A percentile compares a stretch with the other conserved stretches of the same genome.
These are phyloP conservation scores for Fusarium secorum DNA, from an alignment of 2,329 filamentous ascomycete species.

Conservation along the genomic window DNA sequence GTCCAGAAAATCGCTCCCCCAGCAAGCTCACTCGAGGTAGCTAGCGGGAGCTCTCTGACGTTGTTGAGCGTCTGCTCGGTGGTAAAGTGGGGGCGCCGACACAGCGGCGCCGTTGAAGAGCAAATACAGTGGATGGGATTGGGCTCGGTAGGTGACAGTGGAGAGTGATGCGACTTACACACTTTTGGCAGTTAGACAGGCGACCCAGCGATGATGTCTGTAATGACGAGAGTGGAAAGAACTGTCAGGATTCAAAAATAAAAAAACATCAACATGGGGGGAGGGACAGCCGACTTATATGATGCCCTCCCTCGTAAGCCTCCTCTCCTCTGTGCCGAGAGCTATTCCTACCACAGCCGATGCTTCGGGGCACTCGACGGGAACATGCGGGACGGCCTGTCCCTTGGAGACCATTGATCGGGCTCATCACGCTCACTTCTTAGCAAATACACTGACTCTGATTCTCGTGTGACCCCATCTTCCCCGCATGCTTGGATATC, in stretches of 20 bases:
- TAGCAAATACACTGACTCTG: conserved; percentile 35
- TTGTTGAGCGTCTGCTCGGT: conserved; percentile 38
- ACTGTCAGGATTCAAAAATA: conserved; percentile 16
- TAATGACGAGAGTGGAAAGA: conserved; percentile 28
- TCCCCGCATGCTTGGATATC: conserved; percentile 40
- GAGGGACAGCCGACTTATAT: conserved; percentile 37
- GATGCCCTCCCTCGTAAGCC: conserved; percentile 5
- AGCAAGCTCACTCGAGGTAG: conserved; percentile 39
- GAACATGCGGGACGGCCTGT: conserved; percentile 45
- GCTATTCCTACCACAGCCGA: conserved; percentile 44
- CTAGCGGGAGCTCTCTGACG: conserved; percentile 37
- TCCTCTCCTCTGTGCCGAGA: conserved; percentile 44
- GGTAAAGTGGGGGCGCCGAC: conserved; percentile 39
- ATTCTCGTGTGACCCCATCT: conserved; percentile 42
- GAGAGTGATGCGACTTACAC: conserved; percentile 39
- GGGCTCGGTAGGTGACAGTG: conserved; percentile 33
- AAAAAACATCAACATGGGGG: conserved; percentile 17
- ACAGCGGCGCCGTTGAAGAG: conserved; percentile 25
- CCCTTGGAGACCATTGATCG: conserved; percentile 33
- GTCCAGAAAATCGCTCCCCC: conserved; percentile 25
- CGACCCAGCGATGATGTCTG: conserved; percentile 38
- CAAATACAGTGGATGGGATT: conserved; percentile 33
- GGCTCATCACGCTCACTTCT: conserved; percentile 20
- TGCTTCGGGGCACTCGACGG: conserved; percentile 37
- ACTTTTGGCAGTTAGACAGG: conserved; percentile 20